Evolutionary conservation across 1,284 basidiomycete species (phyloP).

Genomic region (Salmacisia buchloeana): DNA sequence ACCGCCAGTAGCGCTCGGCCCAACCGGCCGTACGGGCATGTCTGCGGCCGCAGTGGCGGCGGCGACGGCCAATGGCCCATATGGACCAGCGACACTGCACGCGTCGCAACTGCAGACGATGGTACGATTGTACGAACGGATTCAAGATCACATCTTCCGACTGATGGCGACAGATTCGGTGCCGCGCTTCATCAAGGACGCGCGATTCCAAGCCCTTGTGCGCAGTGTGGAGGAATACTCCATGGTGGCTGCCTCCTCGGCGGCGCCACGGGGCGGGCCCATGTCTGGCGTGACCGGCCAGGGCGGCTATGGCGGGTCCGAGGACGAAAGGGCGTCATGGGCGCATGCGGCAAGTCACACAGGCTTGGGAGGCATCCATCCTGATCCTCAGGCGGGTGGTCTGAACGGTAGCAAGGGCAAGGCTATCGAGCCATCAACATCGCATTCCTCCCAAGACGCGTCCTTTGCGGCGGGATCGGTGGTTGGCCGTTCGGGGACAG

Average conservation of each 20-base stretch:
- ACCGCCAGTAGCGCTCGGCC: neutral
- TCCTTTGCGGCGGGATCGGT: too few species aligned
- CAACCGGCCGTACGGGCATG: conserved; percentile 11
- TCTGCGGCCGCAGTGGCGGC: conserved; percentile 11
- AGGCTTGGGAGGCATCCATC: neutral
- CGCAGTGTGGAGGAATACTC: conserved; percentile 42
- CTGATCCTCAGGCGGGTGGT: neutral
- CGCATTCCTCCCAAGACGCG: too few species aligned
- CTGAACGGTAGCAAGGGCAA: too few species aligned
- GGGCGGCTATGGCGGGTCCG: neutral
- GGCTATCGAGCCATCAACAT: too few species aligned
- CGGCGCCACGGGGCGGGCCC: too few species aligned
- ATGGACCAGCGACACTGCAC: conserved; percentile 22
- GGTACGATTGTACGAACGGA: conserved; percentile 88
- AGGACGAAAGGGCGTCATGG: neutral
- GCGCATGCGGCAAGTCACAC: neutral
- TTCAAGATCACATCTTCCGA: conserved; percentile 92
- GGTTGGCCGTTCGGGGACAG: too few species aligned
- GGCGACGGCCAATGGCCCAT: neutral
- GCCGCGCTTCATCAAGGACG: conserved; percentile 55
- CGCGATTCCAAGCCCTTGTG: conserved; percentile 38
- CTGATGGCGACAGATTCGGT: conserved; percentile 97
- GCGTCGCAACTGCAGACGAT: conserved; percentile 80
- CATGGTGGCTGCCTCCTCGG: too few species aligned
- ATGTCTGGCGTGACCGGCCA: neutral